phyloP scores from a whole-genome alignment of 2,329 filamentous ascomycete species.

The Epichloe festucae region DNA sequence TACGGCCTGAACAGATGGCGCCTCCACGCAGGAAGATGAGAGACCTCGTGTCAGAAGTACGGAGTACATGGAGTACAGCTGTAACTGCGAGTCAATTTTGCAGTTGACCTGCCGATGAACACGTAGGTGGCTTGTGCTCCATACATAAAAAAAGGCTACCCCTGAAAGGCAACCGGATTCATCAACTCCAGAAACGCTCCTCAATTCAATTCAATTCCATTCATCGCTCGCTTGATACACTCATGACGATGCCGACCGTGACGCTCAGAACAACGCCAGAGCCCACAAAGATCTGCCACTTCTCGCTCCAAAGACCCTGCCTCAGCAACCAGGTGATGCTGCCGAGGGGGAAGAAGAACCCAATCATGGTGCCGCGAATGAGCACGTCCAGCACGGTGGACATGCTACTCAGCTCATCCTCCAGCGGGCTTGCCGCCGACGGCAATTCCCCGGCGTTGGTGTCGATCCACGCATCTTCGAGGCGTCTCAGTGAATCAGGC shows the following conservation, averaged over 20 bases:
- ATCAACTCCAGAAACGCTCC: not conserved
- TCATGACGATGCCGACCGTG: constrained; percentile 56
- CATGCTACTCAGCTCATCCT: constrained; percentile 38
- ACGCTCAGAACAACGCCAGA: constrained; percentile 74
- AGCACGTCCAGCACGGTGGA: constrained; percentile 61
- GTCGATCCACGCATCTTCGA: constrained; percentile 91
- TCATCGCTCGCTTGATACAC: constrained; percentile 24
- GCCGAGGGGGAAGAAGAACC: constrained; percentile 89
- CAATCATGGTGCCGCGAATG: constrained; percentile 76
- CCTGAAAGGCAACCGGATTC: not conserved
- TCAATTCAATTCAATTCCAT: too few species aligned
- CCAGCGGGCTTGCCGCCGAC: constrained; percentile 21
- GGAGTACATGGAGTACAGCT: too few species aligned
- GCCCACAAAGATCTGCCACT: constrained; percentile 76
- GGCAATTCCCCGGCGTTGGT: constrained; percentile 36
- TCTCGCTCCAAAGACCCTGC: constrained; percentile 73
- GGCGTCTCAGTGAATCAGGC: constrained; percentile 56
- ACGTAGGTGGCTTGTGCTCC: not conserved
- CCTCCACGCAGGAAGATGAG: too few species aligned
- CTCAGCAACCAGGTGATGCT: constrained; percentile 74
- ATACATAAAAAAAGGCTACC: not conserved
- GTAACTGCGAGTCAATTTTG: not conserved
- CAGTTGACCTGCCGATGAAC: not conserved
- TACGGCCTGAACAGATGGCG: too few species aligned
- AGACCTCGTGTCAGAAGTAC: too few species aligned